Conservation (phyloP, 2,329 filamentous ascomycete species). For the Chaetomium sp. region DNA sequence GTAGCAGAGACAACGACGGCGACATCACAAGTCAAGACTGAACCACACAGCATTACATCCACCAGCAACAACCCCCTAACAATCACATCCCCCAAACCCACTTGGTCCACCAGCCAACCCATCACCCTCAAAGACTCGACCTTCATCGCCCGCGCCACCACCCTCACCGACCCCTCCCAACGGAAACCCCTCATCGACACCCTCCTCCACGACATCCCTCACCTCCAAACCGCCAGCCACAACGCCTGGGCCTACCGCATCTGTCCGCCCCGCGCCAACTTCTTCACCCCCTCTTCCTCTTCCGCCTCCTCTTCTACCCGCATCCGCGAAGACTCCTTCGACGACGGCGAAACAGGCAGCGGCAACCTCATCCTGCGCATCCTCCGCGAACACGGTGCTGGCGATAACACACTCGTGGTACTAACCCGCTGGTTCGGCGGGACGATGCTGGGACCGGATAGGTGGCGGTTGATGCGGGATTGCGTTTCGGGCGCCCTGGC, state of each 20-base stretch:
- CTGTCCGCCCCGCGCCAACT: conserved; percentile 25
- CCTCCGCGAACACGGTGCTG: conserved; percentile 44
- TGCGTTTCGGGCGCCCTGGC: conserved; percentile 50
- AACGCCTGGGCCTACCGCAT: conserved; percentile 51
- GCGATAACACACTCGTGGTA: conserved; percentile 47
- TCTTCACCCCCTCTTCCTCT: too few relatives aligned
- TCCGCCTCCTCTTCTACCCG: conserved; percentile 30
- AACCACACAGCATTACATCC: conserved; percentile 16
- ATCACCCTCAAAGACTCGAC: conserved; percentile 48
- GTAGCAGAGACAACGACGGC: conserved; percentile 12
- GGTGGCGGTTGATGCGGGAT: conserved; percentile 56
- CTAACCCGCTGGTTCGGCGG: conserved; percentile 59
- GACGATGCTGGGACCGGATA: conserved; percentile 53
- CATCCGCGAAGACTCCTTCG: conserved; percentile 45
- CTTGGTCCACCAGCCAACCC: conserved; percentile 47
- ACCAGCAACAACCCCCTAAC: conserved; percentile 2
- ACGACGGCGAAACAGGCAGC: conserved; percentile 56
- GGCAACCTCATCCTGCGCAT: conserved; percentile 50
- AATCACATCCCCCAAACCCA: conserved; percentile 1
- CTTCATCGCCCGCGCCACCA: conserved; percentile 49
- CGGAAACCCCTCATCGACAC: conserved; percentile 39
- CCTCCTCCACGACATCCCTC: conserved; percentile 42
- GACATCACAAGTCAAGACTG: conserved; percentile 11
- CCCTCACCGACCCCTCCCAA: conserved; percentile 34
- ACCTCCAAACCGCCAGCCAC: conserved; percentile 49